phyloP scores from a whole-genome alignment of 495 filamentous ascomycete genomes.

The Jackrogersella multiformis region DNA sequence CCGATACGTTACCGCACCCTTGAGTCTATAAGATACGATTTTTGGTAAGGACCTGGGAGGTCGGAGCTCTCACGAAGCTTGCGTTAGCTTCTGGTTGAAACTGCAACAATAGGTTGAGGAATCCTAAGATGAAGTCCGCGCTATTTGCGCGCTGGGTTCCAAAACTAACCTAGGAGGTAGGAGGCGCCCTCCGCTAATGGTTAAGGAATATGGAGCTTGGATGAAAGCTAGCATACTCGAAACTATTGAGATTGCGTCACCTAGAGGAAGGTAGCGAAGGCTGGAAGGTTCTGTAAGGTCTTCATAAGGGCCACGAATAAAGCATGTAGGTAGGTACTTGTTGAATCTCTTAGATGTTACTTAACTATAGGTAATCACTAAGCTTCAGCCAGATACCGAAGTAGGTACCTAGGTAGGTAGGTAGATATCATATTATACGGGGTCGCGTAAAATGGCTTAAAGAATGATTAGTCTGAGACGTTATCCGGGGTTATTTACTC shows the following conservation, averaged over 20 bases:
- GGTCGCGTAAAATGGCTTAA: neutral
- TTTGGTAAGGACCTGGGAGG: neutral
- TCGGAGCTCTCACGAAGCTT: neutral
- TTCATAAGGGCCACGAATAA: neutral
- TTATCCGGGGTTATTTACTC: constrained; percentile 3
- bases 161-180: neutral
- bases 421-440: neutral
- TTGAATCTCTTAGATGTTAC: neutral
- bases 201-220: too few relatives aligned
- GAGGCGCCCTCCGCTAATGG: too few relatives aligned
- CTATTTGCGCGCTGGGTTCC: neutral
- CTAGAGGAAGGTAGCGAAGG: neutral
- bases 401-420: too few relatives aligned
- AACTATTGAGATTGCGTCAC: neutral
- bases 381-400: neutral
- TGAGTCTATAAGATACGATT: neutral
- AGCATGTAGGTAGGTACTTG: neutral
- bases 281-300: neutral
- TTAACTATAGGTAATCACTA: constrained; percentile 1
- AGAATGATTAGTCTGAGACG: neutral
- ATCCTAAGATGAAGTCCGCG: neutral
- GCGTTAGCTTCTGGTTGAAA: neutral
- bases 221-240: neutral
- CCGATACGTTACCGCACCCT: neutral
- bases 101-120: neutral